phyloP scores from a whole-genome alignment of 108 stramenopile genomes.

The Parietichytrium sp. region DNA sequence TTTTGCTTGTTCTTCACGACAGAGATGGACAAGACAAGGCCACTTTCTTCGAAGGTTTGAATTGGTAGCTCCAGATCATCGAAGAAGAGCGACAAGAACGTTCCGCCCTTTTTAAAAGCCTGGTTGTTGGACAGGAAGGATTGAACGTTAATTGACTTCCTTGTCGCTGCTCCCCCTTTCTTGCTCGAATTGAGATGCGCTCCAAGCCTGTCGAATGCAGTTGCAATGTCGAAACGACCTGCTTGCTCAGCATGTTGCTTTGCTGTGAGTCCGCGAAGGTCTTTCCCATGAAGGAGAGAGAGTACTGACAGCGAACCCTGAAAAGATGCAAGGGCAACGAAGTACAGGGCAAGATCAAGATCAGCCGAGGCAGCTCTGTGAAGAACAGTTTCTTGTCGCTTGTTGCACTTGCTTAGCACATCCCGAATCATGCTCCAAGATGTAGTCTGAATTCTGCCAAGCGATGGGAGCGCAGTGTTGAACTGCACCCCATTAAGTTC shows the following conservation, averaged over 20 bases:
- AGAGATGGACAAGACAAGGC: neutral
- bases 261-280: neutral
- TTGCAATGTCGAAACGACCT: neutral
- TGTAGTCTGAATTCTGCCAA: neutral
- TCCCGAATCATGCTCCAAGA: neutral
- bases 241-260: neutral
- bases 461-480: neutral
- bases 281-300: neutral
- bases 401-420: neutral
- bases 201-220: neutral
- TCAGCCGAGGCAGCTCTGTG: neutral
- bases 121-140: neutral
- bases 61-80: neutral
- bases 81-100: neutral
- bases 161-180: neutral
- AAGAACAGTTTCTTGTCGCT: conserved; percentile 4
- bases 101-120: conserved; percentile 21
- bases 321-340: conserved; percentile 1
- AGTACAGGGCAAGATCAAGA: neutral
- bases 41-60: neutral
- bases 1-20: conserved; percentile 15
- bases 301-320: conserved; percentile 13
- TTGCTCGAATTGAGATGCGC: neutral
- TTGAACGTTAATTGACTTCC: neutral
- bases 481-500: conserved; percentile 1